A percentile compares a stretch with the other conserved stretches of the same genome.
Conservation (phyloP, 371 early-diverging fungal genomes). For the Massospora cicadina region DNA sequence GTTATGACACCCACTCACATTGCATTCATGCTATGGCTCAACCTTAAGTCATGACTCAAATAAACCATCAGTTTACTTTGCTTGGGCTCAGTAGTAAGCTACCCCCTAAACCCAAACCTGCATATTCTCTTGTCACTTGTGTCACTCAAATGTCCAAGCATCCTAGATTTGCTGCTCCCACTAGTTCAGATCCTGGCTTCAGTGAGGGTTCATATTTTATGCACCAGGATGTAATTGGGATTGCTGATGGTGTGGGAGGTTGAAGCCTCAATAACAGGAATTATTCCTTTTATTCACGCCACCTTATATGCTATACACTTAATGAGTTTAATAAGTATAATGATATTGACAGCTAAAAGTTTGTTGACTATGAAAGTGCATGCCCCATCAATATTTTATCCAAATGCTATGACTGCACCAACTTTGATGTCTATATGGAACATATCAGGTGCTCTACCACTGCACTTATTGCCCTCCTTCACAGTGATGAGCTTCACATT, state of each 20-base stretch:
- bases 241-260: slow-evolving; percentile 73
- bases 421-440: slow-evolving; percentile 22
- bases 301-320: slow-evolving; percentile 80
- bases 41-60: neutral
- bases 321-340: slow-evolving; percentile 69
- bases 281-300: slow-evolving; percentile 70
- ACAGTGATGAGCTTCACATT: slow-evolving; percentile 77
- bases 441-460: slow-evolving; percentile 74
- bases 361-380: slow-evolving; percentile 44
- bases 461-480: slow-evolving; percentile 65
- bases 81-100: neutral
- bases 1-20: neutral
- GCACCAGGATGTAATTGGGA: slow-evolving; percentile 55
- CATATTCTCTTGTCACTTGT: neutral
- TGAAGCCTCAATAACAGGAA: slow-evolving; percentile 50
- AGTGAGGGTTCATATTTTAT: slow-evolving; percentile 69
- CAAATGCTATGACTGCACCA: slow-evolving; percentile 50
- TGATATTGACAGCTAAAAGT: slow-evolving; percentile 44
- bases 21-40: neutral
- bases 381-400: slow-evolving; percentile 63
- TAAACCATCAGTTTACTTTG: neutral
- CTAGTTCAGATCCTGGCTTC: slow-evolving; percentile 22
- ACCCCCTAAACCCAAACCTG: neutral
- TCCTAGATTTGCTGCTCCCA: neutral
- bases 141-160: neutral